Evolutionary conservation across 1,284 basidiomycete genomes (phyloP).

Genomic region (Rhodotorula sp.): DNA sequence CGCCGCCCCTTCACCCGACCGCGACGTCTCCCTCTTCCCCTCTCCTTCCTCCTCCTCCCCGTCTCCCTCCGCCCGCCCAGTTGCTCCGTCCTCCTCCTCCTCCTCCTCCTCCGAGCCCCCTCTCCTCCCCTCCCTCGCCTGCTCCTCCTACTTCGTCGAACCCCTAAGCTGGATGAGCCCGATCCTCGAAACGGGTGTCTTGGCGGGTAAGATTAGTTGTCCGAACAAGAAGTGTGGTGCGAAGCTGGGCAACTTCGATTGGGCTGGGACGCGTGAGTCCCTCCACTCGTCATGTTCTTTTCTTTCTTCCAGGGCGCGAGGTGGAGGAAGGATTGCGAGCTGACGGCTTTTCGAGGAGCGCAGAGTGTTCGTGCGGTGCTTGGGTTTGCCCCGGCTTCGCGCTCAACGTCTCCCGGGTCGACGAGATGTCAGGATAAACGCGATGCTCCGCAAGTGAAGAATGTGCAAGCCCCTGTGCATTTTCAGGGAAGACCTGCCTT

Average conservation of each 20-base stretch:
- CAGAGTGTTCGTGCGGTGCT: slow-evolving; percentile 44
- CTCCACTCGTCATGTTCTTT: not conserved
- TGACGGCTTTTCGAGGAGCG: not conserved
- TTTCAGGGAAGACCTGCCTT: no score
- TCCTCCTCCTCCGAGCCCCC: slow-evolving; percentile 8
- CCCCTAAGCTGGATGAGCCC: slow-evolving; percentile 93
- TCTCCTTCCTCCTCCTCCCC: not conserved
- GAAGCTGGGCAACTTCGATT: slow-evolving; percentile 94
- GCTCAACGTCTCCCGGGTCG: slow-evolving; percentile 39
- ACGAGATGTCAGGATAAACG: slow-evolving; percentile 32
- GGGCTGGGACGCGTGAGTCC: slow-evolving; percentile 70
- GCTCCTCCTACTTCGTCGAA: slow-evolving; percentile 91
- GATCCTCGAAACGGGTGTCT: slow-evolving; percentile 66
- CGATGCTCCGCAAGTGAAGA: no score
- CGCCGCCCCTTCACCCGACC: not conserved
- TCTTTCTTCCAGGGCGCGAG: no score
- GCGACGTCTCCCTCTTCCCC: not conserved
- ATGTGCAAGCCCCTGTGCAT: no score
- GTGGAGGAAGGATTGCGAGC: no score
- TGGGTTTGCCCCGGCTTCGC: slow-evolving; percentile 46
- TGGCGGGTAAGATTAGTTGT: slow-evolving; percentile 84
- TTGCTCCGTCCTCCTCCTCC: not conserved
- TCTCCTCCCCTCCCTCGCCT: slow-evolving; percentile 33
- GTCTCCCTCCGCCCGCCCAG: not conserved
- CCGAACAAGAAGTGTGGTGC: slow-evolving; percentile 83